These are phyloP conservation scores for Brassica napus DNA, from an alignment of 345 rosid genomes.

Conservation along the genomic window DNA sequence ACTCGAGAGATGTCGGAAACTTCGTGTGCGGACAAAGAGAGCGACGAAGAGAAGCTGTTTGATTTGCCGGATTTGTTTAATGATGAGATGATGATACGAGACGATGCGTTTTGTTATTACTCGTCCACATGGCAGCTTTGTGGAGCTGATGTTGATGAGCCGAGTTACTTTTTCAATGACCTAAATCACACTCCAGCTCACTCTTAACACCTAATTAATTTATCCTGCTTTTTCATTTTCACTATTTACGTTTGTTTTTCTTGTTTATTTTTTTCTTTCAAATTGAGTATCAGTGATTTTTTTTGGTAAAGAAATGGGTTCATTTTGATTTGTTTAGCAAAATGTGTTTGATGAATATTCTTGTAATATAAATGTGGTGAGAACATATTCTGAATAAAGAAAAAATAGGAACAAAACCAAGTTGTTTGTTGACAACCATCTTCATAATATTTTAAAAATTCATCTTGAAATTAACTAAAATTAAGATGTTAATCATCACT, in stretches of 20 bases:
- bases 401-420: neutral
- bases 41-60: constrained; percentile 65
- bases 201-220: constrained; percentile 29
- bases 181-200: constrained; percentile 25
- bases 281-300: neutral
- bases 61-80: constrained; percentile 83
- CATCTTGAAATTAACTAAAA: neutral
- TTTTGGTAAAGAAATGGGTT: neutral
- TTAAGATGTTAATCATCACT: too few relatives aligned
- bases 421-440: neutral
- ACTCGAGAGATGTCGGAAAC: constrained; percentile 45
- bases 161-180: constrained; percentile 54
- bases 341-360: constrained; percentile 16
- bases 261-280: constrained; percentile 2
- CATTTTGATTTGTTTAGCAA: neutral
- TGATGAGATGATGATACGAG: constrained; percentile 37
- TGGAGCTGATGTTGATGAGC: constrained; percentile 62
- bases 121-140: constrained; percentile 67
- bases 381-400: neutral
- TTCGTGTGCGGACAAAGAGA: constrained; percentile 35
- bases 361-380: constrained; percentile 23
- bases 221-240: neutral
- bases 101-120: constrained; percentile 48
- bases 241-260: constrained; percentile 20
- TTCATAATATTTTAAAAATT: too few relatives aligned